Evolutionary conservation across 192 early-diverging fungal genomes (phyloP).

Genomic region (Coemansia sp.): DNA sequence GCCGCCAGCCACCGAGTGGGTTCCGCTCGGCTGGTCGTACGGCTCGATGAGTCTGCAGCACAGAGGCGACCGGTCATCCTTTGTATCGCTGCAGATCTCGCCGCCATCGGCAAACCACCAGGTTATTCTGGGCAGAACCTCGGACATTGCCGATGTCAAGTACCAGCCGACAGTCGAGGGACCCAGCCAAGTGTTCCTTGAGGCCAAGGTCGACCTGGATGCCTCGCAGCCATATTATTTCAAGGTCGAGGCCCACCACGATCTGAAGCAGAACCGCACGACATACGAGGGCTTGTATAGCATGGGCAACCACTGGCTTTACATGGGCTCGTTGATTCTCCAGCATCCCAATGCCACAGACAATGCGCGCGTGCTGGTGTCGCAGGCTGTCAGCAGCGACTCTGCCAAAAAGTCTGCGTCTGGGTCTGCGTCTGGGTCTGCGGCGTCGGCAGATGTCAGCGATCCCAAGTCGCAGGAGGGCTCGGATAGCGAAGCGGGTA

Average conservation of each 20-base stretch:
- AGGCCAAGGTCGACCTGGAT: constrained; percentile 19
- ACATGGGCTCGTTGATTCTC: constrained; percentile 39
- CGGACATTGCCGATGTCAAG: constrained; percentile 12
- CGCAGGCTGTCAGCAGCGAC: background rate
- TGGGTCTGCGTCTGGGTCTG: too few species aligned
- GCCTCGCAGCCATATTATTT: constrained; percentile 29
- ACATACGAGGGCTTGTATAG: constrained; percentile 47
- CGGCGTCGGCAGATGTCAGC: too few species aligned
- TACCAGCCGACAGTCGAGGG: constrained; percentile 20
- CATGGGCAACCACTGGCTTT: constrained; percentile 33
- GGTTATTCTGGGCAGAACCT: constrained; percentile 21
- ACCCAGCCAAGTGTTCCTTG: constrained; percentile 26
- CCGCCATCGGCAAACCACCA: constrained; percentile 25
- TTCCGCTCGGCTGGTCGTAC: constrained; percentile 32
- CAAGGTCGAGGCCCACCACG: constrained; percentile 48
- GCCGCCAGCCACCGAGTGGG: constrained; percentile 40
- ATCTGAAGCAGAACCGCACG: constrained; percentile 35
- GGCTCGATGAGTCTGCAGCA: constrained; percentile 39
- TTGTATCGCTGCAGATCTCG: constrained; percentile 34
- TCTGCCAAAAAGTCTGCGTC: too few species aligned
- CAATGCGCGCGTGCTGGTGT: too few species aligned
- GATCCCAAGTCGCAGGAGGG: background rate
- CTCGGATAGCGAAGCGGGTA: too few species aligned
- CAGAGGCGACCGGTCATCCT: constrained; percentile 10
- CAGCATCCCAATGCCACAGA: constrained; percentile 25